A percentile compares a stretch with the other conserved stretches of the same genome.
Conservation (phyloP, 2,329 filamentous ascomycete species). For the Coniochaeta sp. region DNA sequence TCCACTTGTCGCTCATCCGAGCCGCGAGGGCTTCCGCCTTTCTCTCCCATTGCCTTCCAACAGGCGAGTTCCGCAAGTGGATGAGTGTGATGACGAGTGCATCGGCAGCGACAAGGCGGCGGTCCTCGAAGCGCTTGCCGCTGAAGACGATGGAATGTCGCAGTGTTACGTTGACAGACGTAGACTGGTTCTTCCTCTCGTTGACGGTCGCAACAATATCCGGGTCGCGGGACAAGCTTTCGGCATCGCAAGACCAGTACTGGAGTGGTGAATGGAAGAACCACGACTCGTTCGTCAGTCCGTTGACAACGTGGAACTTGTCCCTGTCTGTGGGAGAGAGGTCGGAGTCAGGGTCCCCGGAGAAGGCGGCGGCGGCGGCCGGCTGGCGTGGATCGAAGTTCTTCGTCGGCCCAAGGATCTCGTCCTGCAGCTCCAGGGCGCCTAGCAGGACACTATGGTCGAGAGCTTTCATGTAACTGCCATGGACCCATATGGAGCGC, state of each 20-base stretch:
- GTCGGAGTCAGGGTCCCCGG: slow-evolving; percentile 22
- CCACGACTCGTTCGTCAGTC: slow-evolving; percentile 57
- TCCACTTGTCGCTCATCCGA: slow-evolving; percentile 48
- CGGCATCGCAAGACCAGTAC: slow-evolving; percentile 67
- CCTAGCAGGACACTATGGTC: slow-evolving; percentile 56
- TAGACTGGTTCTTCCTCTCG: slow-evolving; percentile 50
- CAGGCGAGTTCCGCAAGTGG: slow-evolving; percentile 56
- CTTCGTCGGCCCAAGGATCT: slow-evolving; percentile 54
- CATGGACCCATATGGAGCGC: slow-evolving; percentile 76
- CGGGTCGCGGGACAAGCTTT: slow-evolving; percentile 48
- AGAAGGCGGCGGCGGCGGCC: slow-evolving; percentile 18
- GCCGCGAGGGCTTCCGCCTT: slow-evolving; percentile 46
- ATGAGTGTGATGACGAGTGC: slow-evolving; percentile 72
- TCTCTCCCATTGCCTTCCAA: slow-evolving; percentile 59
- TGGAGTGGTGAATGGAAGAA: slow-evolving; percentile 77
- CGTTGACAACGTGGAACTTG: slow-evolving; percentile 51
- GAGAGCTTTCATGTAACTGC: slow-evolving; percentile 71
- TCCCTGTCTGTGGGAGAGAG: slow-evolving; percentile 42
- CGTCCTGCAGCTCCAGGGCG: slow-evolving; percentile 63
- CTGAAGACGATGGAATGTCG: slow-evolving; percentile 76
- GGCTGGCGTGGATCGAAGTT: slow-evolving; percentile 43
- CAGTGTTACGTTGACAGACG: slow-evolving; percentile 65
- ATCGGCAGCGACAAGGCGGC: slow-evolving; percentile 63
- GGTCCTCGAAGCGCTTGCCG: slow-evolving; percentile 67
- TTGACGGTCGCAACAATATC: slow-evolving; percentile 67